These are phyloP conservation scores for Fraxinus pennsylvanica DNA, from an alignment of 257 asterid genomes.

Conservation along the genomic window DNA sequence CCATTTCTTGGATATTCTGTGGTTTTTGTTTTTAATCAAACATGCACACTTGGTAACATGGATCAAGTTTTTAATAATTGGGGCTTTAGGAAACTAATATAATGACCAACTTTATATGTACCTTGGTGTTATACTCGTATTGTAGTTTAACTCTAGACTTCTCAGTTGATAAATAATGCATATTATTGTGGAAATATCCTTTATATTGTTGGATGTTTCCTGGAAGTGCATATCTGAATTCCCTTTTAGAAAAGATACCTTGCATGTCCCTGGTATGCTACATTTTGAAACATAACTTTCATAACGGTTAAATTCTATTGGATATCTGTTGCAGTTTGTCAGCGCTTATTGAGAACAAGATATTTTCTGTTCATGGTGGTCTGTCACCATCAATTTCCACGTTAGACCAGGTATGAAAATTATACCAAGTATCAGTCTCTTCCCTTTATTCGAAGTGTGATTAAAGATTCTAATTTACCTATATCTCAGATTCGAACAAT, in stretches of 20 bases:
- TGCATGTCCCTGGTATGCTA: conserved; percentile 5
- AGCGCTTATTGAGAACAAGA: conserved; percentile 90
- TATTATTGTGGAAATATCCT: neutral
- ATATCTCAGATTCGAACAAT: conserved; percentile 72
- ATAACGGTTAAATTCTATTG: conserved; percentile 27
- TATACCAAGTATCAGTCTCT: conserved; percentile 18
- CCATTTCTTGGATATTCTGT: conserved; percentile 22
- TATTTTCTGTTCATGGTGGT: conserved; percentile 97
- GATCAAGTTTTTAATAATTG: conserved; percentile 17
- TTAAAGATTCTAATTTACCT: conserved; percentile 21
- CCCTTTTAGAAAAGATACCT: neutral
- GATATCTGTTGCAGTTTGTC: conserved; percentile 66
- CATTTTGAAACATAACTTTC: conserved; percentile 9
- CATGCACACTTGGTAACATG: neutral
- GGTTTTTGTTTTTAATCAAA: conserved; percentile 19
- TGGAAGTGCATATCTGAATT: neutral
- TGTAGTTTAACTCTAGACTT: neutral
- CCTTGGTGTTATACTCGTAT: neutral
- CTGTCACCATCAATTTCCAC: conserved; percentile 87
- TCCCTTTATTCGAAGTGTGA: conserved; percentile 5
- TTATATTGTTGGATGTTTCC: conserved; percentile 9
- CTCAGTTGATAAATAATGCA: neutral
- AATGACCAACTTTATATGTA: conserved; percentile 8
- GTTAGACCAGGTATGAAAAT: conserved; percentile 74
- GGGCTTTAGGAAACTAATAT: neutral